These are phyloP conservation scores for Micractinium sp. DNA, from an alignment of 139 green algal species.

Conservation along the genomic window DNA sequence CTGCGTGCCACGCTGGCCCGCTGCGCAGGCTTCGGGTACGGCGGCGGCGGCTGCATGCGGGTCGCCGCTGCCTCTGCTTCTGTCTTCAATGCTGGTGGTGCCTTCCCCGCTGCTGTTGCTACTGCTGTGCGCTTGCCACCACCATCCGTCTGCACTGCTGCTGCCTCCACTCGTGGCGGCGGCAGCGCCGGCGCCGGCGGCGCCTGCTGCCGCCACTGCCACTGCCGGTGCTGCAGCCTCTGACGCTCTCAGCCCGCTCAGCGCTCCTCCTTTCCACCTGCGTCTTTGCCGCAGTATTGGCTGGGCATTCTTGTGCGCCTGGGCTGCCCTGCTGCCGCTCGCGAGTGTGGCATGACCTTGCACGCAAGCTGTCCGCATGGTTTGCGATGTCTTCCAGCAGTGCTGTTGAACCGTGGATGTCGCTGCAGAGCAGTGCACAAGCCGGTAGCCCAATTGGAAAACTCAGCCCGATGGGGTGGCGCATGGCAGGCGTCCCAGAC, in stretches of 20 bases:
- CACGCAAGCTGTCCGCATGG: too few relatives aligned
- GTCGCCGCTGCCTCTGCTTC: background rate
- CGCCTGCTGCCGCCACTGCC: background rate
- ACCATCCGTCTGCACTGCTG: background rate
- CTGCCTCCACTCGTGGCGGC: background rate
- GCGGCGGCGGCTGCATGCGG: background rate
- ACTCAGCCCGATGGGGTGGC: too few relatives aligned
- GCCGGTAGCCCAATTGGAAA: too few relatives aligned
- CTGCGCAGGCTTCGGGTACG: too few relatives aligned
- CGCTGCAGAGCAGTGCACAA: too few relatives aligned
- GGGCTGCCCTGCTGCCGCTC: too few relatives aligned
- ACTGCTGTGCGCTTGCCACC: background rate
- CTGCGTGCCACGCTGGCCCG: slow-evolving; percentile 7
- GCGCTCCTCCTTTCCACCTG: background rate
- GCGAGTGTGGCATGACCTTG: too few relatives aligned
- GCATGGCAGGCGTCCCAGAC: too few relatives aligned
- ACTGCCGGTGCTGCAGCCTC: background rate
- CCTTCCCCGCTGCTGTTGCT: background rate
- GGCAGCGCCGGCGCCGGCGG: background rate
- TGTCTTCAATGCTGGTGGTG: background rate
- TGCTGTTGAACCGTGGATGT: too few relatives aligned
- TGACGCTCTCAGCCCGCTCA: background rate
- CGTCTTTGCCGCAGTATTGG: too few relatives aligned
- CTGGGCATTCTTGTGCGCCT: too few relatives aligned
- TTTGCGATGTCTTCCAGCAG: too few relatives aligned